These are phyloP conservation scores for Paramecium biaurelia DNA, from an alignment of 73 alveolate species.

Conservation along the genomic window DNA sequence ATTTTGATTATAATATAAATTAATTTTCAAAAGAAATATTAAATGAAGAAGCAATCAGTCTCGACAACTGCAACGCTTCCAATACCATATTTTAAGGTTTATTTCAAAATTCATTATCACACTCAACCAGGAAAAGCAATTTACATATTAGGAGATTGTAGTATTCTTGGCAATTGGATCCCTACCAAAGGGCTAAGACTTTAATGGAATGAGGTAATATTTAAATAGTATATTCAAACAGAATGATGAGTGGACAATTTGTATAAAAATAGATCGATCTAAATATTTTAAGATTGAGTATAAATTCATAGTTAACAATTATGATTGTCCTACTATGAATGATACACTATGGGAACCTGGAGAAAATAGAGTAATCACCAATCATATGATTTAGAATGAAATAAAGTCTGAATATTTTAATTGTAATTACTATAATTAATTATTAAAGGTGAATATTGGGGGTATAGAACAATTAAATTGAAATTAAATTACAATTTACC, in stretches of 20 bases:
- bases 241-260: conserved; percentile 23
- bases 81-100: not conserved
- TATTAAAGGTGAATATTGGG: conserved; percentile 30
- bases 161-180: not conserved
- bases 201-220: not conserved
- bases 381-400: not conserved
- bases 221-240: not conserved
- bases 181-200: not conserved
- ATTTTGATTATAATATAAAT: not conserved
- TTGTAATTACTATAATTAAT: not conserved
- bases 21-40: not conserved
- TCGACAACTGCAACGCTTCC: conserved; percentile 13
- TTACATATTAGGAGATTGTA: not conserved
- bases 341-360: conserved; percentile 43
- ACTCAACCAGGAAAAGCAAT: not conserved
- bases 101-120: conserved; percentile 30
- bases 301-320: conserved; percentile 1
- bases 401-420: not conserved
- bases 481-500: conserved; percentile 24
- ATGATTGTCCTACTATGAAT: not conserved
- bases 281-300: not conserved
- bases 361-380: not conserved
- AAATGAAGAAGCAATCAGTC: not conserved
- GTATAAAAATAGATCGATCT: conserved; percentile 6
- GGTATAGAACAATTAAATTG: conserved; percentile 10